A percentile compares a stretch with the other conserved stretches of the same genome.
phyloP scores from a whole-genome alignment of 768 basidiomycete genomes.

The Dictyophora rubrovolvata region DNA sequence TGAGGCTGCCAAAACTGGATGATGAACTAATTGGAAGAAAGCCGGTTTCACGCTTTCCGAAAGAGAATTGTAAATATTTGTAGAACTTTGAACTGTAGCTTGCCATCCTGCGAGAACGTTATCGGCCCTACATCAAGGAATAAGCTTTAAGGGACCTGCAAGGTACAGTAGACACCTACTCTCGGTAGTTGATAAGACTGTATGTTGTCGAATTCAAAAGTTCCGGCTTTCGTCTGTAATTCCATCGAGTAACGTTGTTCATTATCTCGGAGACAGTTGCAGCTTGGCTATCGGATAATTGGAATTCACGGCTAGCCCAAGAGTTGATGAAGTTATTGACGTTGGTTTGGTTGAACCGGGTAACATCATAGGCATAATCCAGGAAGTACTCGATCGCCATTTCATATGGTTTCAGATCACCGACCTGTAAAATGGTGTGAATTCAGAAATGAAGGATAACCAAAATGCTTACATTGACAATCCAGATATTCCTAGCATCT shows the following conservation, averaged over 20 bases:
- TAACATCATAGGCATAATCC: constrained; percentile 48
- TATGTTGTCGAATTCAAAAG: constrained; percentile 51
- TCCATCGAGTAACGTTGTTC: constrained; percentile 44
- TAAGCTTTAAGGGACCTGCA: not conserved
- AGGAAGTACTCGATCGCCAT: constrained; percentile 64
- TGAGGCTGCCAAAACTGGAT: constrained; percentile 48
- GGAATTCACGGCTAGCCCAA: constrained; percentile 63
- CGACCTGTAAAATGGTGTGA: constrained; percentile 23
- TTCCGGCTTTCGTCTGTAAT: constrained; percentile 57
- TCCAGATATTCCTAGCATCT: constrained; percentile 51
- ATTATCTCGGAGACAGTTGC: constrained; percentile 40
- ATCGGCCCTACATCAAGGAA: constrained; percentile 31
- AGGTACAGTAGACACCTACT: constrained; percentile 32
- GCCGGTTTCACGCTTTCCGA: constrained; percentile 38
- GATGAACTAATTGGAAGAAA: constrained; percentile 65
- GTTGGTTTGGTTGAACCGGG: constrained; percentile 45
- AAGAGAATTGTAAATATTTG: constrained; percentile 45
- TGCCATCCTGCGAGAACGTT: constrained; percentile 42
- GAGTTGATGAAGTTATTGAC: constrained; percentile 38
- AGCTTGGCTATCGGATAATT: constrained; percentile 30
- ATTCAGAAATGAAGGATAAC: not conserved
- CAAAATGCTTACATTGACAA: constrained; percentile 39
- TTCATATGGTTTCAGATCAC: constrained; percentile 67
- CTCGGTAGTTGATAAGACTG: constrained; percentile 56
- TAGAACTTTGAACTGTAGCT: constrained; percentile 36